Percentiles rank a stretch among this genome's conserved stretches.
phyloP scores from a whole-genome alignment of 2,329 filamentous ascomycete species.

The Monilinia polystroma region DNA sequence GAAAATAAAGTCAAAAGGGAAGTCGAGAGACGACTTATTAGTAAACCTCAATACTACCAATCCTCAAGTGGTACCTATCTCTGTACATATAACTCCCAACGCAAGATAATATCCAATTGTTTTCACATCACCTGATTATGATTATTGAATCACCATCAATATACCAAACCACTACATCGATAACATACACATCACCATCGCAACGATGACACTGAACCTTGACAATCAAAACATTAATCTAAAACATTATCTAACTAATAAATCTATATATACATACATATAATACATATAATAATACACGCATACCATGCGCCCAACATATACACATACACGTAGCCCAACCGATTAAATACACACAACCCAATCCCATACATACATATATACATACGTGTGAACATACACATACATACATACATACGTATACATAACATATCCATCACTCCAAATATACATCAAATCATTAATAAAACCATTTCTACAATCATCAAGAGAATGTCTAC shows the following conservation, averaged over 20 bases:
- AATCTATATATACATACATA: background rate
- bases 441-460: slow-evolving; percentile 13
- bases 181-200: too few species aligned
- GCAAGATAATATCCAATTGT: too few species aligned
- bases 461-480: slow-evolving; percentile 9
- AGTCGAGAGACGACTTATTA: too few species aligned
- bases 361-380: background rate
- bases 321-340: slow-evolving; percentile 7
- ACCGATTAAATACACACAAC: background rate
- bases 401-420: background rate
- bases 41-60: too few species aligned
- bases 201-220: too few species aligned
- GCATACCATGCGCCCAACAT: background rate
- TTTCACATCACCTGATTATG: too few species aligned
- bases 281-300: background rate
- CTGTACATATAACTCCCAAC: too few species aligned
- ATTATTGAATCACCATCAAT: too few species aligned
- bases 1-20: too few species aligned
- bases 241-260: background rate
- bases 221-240: background rate
- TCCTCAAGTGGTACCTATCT: too few species aligned
- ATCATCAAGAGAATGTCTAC: slow-evolving; percentile 14
- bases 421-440: slow-evolving; percentile 9
- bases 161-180: too few species aligned
- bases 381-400: background rate